Base-by-base conservation (phyloP, 495 filamentous ascomycete species). In the Aspergillus carlsbadensis region DNA sequence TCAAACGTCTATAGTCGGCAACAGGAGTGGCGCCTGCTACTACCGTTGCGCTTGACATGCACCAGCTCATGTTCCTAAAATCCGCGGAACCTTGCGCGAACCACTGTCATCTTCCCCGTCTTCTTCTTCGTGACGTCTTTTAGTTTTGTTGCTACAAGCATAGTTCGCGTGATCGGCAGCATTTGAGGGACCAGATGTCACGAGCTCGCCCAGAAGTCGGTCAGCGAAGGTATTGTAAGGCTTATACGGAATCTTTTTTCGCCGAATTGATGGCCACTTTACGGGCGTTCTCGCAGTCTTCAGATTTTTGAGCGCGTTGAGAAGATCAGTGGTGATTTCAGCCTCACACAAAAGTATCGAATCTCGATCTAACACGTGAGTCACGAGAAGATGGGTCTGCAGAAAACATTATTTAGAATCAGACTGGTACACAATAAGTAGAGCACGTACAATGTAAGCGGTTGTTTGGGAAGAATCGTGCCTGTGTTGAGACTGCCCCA, bases 361-460 rank as follows among this genome's bases (percentile, higher is more conserved):
- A 39, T 65, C 51, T 5, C n/a, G 21, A 24, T 65, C 47, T 18
- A 22, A 17, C 10, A 34, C 7, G 29, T 48, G 43, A 5, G 59
- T 56, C 14, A 65, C 59, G 35, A 67, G 48, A 47, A 67, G 59
- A 54, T 57, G 62, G 10, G 65, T 60, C 61, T 67, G n/a, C n/a
- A 14, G 26, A 37, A 39, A 47, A 6, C 29, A 61, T 5, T 56
- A 55, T 34, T 42, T 10, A 21, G 37, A 49, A 14, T 34, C 35
- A 52, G n/a, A 54, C 46, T 17, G 20, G 33, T 33, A 2, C 3
- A 26, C 5, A 21, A 41, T 13, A 15, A 4, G 5, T 10, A 31
- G 21, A 34, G 29, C 2, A 56, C 53, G 39, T 58, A 67, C 59
- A 1, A 45, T 61, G 34, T 64, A 59, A 47, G 18, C 43, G 5